Evolutionary conservation across 1,139 yeast genomes (phyloP), one percentile per base, ranked within the genome.

Genomic region (Suhomyces wounanorum): DNA sequence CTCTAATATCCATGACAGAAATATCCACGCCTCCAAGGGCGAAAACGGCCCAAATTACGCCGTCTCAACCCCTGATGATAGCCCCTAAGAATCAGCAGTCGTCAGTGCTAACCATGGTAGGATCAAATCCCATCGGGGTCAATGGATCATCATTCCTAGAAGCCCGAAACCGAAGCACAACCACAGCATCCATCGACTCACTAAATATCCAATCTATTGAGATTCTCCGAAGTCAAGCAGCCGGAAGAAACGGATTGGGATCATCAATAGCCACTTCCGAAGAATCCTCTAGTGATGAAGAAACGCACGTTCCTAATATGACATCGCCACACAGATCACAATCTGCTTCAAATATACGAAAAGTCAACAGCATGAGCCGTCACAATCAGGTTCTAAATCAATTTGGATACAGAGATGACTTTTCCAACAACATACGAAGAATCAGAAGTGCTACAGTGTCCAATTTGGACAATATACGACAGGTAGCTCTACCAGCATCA

Each of bases 131-230:
- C n/a, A 13, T 26, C 8, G 17, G 21, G 8, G 35, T 3, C 35
- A 40, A 23, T 10, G 42, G 31, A 8, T 14, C 44, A 23, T 37
- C 44, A 28, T 8, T 30, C n/a, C 26, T 14, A 8, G 49, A 43
- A 23, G 21, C 41, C 26, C 35, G 47, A n/a, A 18, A 33, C 16
- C 11, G 68, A 38, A 59, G 65, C 42, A 49, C 65, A 16, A 65
- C 69, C 2, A 41, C 58, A 11, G 55, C 58, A 7, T 63, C 68
- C 10, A 59, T 64, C 23, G 68, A 65, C 45, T 51, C 62, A 7
- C 51, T 64, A 28, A 61, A 57, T 41, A 59, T 62, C 38, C 56
- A 56, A 26, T 56, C 64, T 17, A 53, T 63, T 8, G 64, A 61
- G 14, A 49, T 46, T 14, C 25, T 45, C 17, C 43, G 52, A 6